Conservation (phyloP, 306 rosid species). For the Fagus crenata region DNA sequence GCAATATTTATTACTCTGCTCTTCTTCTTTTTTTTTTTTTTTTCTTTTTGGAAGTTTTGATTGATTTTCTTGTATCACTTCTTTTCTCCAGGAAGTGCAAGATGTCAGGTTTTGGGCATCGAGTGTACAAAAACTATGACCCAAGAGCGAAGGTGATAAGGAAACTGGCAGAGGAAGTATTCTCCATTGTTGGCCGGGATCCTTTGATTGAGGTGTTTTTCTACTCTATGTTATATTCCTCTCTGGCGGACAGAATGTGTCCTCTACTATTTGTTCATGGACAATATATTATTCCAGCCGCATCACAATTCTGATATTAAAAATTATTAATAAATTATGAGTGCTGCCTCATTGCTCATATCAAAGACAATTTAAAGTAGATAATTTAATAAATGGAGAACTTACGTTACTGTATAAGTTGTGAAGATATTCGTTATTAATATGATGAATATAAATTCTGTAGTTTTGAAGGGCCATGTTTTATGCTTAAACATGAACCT, state of each 20-base stretch:
- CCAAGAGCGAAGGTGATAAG: conserved; percentile 85
- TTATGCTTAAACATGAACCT: neutral
- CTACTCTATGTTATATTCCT: conserved; percentile 8
- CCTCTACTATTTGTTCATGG: neutral
- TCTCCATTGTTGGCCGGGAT: conserved; percentile 87
- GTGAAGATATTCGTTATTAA: neutral
- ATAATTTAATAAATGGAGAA: neutral
- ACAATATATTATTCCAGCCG: neutral
- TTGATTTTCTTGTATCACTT: conserved; percentile 12
- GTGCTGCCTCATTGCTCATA: neutral
- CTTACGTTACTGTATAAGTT: neutral
- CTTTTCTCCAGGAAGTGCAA: conserved; percentile 67
- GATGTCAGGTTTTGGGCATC: conserved; percentile 94
- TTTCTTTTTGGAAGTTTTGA: neutral
- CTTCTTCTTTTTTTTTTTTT: neutral
- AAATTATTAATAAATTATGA: neutral
- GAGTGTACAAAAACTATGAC: conserved; percentile 92
- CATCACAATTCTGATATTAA: neutral
- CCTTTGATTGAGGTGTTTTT: conserved; percentile 81
- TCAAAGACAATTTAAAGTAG: neutral
- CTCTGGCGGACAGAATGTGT: conserved; percentile 3
- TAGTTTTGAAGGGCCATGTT: neutral
- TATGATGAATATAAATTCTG: neutral
- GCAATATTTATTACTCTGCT: neutral
- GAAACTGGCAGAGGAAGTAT: conserved; percentile 82